These are phyloP conservation scores for Aspergillus thermomutatus DNA, from an alignment of 2,329 filamentous ascomycete genomes.

Conservation along the genomic window DNA sequence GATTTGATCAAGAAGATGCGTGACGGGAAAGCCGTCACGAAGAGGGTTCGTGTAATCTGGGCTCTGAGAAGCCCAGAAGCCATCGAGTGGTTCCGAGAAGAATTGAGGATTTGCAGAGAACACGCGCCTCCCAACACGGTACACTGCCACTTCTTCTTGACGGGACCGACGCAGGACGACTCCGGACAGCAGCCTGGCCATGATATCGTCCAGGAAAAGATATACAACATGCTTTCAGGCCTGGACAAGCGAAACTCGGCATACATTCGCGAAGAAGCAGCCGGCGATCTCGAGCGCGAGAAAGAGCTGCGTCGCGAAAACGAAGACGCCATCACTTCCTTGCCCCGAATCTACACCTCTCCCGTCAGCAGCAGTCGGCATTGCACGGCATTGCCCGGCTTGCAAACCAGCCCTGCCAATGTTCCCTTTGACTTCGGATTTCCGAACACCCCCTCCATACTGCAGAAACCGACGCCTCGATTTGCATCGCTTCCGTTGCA, in stretches of 20 bases:
- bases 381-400: constrained; percentile 4
- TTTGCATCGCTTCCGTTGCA: constrained; percentile 70
- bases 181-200: constrained; percentile 61
- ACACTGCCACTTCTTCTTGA: constrained; percentile 93
- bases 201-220: constrained; percentile 75
- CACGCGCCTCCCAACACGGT: constrained; percentile 83
- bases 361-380: constrained; percentile 17
- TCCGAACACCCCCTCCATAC: constrained; percentile 76
- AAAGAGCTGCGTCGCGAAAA: constrained; percentile 76
- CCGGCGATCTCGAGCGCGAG: constrained; percentile 74
- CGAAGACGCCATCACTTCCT: constrained; percentile 77
- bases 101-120: constrained; percentile 86
- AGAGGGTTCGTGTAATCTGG: constrained; percentile 90
- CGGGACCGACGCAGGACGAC: constrained; percentile 61
- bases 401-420: constrained; percentile 5
- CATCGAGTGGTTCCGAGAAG: constrained; percentile 97
- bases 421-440: constrained; percentile 71
- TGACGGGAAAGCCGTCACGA: constrained; percentile 89
- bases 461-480: constrained; percentile 85
- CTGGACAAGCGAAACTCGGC: constrained; percentile 86
- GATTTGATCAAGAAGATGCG: constrained; percentile 96
- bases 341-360: constrained; percentile 56
- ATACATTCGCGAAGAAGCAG: constrained; percentile 75
- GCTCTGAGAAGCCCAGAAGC: constrained; percentile 84
- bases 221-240: constrained; percentile 82